Conservation (phyloP, 139 green algal species). For the Coccomyxa sp. region DNA sequence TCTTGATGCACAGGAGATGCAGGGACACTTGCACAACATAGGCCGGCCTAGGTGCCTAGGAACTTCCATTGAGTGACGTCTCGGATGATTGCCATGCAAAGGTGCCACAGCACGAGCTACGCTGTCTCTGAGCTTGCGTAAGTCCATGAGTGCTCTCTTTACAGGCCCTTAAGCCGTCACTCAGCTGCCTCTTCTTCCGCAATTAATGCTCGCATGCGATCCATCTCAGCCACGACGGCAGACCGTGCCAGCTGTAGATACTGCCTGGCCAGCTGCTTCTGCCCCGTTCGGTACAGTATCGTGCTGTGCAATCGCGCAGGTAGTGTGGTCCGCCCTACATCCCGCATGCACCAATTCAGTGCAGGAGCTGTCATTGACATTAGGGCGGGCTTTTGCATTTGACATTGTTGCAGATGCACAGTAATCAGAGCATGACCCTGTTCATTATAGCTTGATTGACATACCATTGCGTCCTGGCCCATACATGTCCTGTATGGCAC, state of each 20-base stretch:
- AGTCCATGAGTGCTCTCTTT: background rate
- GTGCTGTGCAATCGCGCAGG: background rate
- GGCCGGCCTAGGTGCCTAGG: no score
- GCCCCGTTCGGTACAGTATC: constrained; percentile 57
- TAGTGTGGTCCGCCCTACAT: background rate
- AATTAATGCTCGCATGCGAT: constrained; percentile 24
- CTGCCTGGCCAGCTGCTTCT: constrained; percentile 64
- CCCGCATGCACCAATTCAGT: background rate
- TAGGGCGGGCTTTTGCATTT: background rate
- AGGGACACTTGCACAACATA: no score
- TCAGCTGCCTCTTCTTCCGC: background rate
- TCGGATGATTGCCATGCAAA: background rate
- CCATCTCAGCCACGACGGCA: constrained; percentile 49
- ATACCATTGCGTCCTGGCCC: background rate
- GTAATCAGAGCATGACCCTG: background rate
- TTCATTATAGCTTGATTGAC: background rate
- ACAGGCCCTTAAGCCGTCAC: background rate
- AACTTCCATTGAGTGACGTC: no score
- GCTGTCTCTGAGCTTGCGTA: background rate
- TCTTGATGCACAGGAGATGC: no score
- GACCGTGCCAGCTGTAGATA: constrained; percentile 43
- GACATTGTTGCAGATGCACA: background rate
- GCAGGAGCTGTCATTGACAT: background rate
- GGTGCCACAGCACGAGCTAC: background rate
- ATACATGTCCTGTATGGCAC: background rate